Base-by-base conservation (phyloP, 192 early-diverging fungal genomes). In the Gamsiella multidivaricata region DNA sequence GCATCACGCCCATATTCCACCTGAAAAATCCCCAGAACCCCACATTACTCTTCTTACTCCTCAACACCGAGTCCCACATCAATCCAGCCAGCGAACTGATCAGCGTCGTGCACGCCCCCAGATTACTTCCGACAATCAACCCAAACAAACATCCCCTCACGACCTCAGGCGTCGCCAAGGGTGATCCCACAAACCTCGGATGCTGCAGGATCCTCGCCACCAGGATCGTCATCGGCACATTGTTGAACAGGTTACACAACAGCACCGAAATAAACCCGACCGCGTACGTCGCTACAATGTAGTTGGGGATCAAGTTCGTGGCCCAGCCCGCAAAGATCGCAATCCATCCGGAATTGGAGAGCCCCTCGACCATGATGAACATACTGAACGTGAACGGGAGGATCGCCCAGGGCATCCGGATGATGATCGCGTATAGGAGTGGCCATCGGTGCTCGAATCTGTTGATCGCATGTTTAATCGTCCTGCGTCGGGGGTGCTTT, bases 181-280 rank as follows among this genome's bases (percentile, higher is more conserved):
- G 53, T 20, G 68, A 85, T 31, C 61, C 52, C 7, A 70, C 59
- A 72, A 91, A 93, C 34, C 84, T 83, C 17, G 87, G 83, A 54
- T 93, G 88, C 61, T 88, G 84, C 41, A 96, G 74, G 14, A 92
- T 88, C 3, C 88, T 81, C 5, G 89, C 88, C n/a, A 95, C 88
- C 8, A 96, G 82, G 54, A 96, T 94, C 0, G 94, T 89, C 92
- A 92, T 91, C 3, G 94, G 94, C 49, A 95, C 80, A 75, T 96
- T 96, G 85, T 95, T 94, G 65, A 96, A 70, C 18, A 92, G 54
- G 56, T 90, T 89, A 73, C 91, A 96, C 5, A 89, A 73, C 37
- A 94, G 42, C 8, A 93, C 80, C 0, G 91, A 87, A 29, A 95
- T 65, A 25, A 84, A 65, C 8, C 85, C 88, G 10, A 91, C 84